Evolutionary conservation across 305 asterid species (phyloP).

Genomic region (Salvia sclarea): DNA sequence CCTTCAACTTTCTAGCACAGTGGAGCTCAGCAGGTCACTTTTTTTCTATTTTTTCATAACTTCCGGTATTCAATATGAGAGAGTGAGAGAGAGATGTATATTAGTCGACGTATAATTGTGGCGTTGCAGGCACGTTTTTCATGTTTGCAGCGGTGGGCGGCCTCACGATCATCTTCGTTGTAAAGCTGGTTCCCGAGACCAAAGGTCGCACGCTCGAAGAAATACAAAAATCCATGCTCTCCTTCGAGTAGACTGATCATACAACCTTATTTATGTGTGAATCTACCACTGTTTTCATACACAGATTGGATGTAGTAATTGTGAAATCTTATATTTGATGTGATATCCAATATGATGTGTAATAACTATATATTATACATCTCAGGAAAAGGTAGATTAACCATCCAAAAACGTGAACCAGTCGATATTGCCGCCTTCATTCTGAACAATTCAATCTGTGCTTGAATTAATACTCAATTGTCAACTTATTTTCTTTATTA

Average conservation of each 20-base stretch:
- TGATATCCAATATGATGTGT: not conserved
- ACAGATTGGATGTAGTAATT: not conserved
- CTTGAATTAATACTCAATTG: no score
- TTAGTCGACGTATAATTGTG: constrained; percentile 2
- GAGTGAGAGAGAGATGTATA: no score
- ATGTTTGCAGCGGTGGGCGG: constrained; percentile 54
- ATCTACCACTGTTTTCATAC: not conserved
- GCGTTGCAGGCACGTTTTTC: constrained; percentile 60
- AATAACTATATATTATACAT: no score
- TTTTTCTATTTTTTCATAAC: not conserved
- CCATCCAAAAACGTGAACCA: no score
- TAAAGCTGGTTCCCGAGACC: constrained; percentile 64
- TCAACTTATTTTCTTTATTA: no score
- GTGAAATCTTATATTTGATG: not conserved
- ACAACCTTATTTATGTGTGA: not conserved
- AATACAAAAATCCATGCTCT: constrained; percentile 61
- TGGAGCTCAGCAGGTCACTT: constrained; percentile 78
- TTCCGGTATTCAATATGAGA: no score
- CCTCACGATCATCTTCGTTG: constrained; percentile 49
- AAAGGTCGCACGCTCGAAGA: constrained; percentile 77
- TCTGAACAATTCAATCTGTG: no score
- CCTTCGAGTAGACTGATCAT: constrained; percentile 32
- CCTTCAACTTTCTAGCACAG: constrained; percentile 65
- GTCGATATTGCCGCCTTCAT: no score
- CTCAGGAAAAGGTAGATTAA: no score